Evolutionary conservation across 2,329 filamentous ascomycete species (phyloP).

Genomic region (Fusarium tuaranense): DNA sequence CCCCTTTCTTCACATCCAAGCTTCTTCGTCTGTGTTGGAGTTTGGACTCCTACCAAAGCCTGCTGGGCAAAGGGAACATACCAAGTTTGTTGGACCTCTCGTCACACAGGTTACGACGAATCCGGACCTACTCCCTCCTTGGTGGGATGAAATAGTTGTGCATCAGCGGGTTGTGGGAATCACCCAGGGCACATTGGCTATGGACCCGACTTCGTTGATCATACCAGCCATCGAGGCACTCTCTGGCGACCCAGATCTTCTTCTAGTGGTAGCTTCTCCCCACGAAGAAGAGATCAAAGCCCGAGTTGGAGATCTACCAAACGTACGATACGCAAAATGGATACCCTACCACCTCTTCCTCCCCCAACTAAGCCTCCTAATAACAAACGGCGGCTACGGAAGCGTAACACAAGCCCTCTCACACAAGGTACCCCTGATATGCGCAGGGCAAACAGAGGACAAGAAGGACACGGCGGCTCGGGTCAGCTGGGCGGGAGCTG

Average conservation of each 20-base stretch:
- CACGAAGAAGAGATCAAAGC: conserved; percentile 43
- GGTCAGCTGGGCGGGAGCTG: conserved; percentile 47
- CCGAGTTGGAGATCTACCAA: conserved; percentile 33
- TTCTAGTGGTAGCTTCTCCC: conserved; percentile 51
- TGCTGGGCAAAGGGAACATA: conserved; percentile 27
- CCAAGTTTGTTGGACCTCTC: conserved; percentile 51
- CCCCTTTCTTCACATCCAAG: conserved; percentile 53
- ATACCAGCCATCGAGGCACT: conserved; percentile 53
- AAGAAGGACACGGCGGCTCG: conserved; percentile 53
- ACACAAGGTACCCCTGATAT: conserved; percentile 50
- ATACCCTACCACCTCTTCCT: conserved; percentile 52
- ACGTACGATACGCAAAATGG: conserved; percentile 50
- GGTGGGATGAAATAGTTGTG: conserved; percentile 47
- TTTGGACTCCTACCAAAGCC: conserved; percentile 45
- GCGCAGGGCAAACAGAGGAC: conserved; percentile 52
- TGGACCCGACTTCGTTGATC: conserved; percentile 52
- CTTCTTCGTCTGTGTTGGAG: conserved; percentile 50
- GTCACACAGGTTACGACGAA: conserved; percentile 39
- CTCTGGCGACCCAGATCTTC: conserved; percentile 38
- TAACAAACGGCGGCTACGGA: conserved; percentile 54
- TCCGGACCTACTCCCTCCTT: conserved; percentile 42
- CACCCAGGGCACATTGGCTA: conserved; percentile 54
- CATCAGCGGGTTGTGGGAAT: conserved; percentile 49
- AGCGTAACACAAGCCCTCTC: conserved; percentile 52
- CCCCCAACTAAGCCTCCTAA: conserved; percentile 48